These are phyloP conservation scores for Seiridium cupressi DNA, from an alignment of 2,329 filamentous ascomycete genomes.

Conservation along the genomic window DNA sequence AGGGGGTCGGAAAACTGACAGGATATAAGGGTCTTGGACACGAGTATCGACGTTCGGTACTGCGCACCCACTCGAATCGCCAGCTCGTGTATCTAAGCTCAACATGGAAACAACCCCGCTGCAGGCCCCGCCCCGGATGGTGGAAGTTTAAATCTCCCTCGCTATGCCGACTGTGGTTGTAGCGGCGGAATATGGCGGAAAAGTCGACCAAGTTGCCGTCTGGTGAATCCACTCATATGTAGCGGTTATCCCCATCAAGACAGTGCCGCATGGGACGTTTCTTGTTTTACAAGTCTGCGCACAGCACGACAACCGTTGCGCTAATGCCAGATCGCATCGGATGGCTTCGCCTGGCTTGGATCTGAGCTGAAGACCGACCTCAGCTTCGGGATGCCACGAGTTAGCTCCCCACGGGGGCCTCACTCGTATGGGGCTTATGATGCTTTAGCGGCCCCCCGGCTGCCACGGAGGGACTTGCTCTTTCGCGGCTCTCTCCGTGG, in stretches of 20 bases:
- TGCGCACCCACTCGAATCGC: neutral
- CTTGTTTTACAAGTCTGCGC: neutral
- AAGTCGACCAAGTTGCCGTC: neutral
- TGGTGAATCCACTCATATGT: neutral
- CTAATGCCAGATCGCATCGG: too few species aligned
- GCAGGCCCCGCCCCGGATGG: neutral
- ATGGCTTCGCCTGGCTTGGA: neutral
- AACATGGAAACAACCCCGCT: neutral
- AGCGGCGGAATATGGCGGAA: conserved; percentile 7
- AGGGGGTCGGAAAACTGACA: conserved; percentile 3
- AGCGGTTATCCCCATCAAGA: neutral
- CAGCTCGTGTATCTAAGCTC: neutral
- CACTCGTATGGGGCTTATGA: neutral
- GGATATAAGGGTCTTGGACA: neutral
- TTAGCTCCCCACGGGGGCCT: conserved; percentile 3
- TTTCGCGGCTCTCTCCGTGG: conserved; percentile 3
- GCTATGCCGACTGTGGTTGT: neutral
- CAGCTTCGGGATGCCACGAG: neutral
- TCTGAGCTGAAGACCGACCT: neutral
- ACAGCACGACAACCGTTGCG: too few species aligned
- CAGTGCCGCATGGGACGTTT: neutral
- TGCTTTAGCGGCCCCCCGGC: conserved; percentile 6
- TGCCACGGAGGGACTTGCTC: conserved; percentile 4
- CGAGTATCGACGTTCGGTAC: neutral
- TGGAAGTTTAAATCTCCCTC: neutral